Conservation (phyloP, 139 green algal species). For the Nannochloris sp. region DNA sequence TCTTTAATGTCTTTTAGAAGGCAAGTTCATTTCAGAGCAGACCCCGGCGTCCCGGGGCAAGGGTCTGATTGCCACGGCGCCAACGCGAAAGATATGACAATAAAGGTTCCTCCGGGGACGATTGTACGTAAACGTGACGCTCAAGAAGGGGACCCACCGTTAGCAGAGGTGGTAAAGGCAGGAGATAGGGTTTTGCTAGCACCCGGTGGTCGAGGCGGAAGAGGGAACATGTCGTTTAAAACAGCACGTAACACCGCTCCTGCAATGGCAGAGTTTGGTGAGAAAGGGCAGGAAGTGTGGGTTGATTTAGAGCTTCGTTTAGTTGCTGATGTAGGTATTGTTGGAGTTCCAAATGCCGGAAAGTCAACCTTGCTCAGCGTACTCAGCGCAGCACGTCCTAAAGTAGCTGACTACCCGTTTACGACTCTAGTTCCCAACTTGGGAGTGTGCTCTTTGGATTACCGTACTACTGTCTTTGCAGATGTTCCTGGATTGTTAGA, state of each 20-base stretch:
- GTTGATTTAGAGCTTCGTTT: conserved; percentile 82
- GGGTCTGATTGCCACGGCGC: conserved; percentile 69
- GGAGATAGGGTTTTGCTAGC: conserved; percentile 66
- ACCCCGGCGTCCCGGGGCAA: conserved; percentile 30
- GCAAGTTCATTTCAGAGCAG: conserved; percentile 51
- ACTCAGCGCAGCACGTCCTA: conserved; percentile 73
- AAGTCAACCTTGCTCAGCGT: conserved; percentile 88
- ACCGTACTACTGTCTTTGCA: conserved; percentile 57
- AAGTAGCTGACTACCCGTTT: conserved; percentile 97
- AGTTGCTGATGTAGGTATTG: conserved; percentile 93
- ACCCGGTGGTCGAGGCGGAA: conserved; percentile 76
- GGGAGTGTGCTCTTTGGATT: conserved; percentile 87
- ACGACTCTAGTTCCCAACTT: conserved; percentile 97
- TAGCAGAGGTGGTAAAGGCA: conserved; percentile 74
- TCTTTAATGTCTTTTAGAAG: conserved; percentile 68
- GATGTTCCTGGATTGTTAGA: conserved; percentile 94
- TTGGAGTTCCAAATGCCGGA: conserved; percentile 89
- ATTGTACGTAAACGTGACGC: conserved; percentile 69
- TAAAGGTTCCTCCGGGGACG: conserved; percentile 82
- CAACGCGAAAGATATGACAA: conserved; percentile 62
- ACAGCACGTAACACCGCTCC: conserved; percentile 72
- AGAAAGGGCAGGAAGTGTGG: conserved; percentile 55
- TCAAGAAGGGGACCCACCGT: conserved; percentile 26
- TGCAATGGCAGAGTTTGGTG: conserved; percentile 55
- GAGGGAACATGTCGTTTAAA: conserved; percentile 94